Evolutionary conservation across 2,329 filamentous ascomycete species (phyloP), one percentile per base, ranked within the genome.

Genomic region (Ophiostoma himal-ulmi): DNA sequence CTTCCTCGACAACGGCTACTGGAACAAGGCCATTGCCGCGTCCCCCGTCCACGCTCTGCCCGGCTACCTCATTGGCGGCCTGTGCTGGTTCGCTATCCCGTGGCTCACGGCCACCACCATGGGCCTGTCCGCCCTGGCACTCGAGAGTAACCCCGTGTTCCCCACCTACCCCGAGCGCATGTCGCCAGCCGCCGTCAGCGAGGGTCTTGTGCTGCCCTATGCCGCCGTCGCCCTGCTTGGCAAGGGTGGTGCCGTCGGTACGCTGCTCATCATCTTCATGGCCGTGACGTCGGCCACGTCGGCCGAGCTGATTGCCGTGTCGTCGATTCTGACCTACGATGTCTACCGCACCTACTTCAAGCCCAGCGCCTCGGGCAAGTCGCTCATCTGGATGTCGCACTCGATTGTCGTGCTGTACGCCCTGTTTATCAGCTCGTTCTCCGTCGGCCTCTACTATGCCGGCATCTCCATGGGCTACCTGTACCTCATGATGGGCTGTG

Each of bases 1-100:
- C 4, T 96, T 96, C 82, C 84, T 93, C 64, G 93, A 96, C 77
- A 94, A 94, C 74, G 89, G 91, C 20, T 96, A 96, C 82, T 96
- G 93, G 81, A 95, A 96, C 84, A 96, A 96, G 80, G 93, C 93
- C 20, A 96, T 97, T 75, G 92, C 94, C 7, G 93, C 94, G 0
- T 90, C 88, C 30, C 93, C 93, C 0, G 90, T 94, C 0, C 89
- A 94, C 72, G 94, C 93, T 0, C 86, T 97, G 2, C 93, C 93
- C 0, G 93, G 93, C 22, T 97, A 97, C 77, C 89, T 97, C 70
- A 86, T 94, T 73, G 93, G 93, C 5, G 93, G 94, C 30, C 84
- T 96, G 0, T 89, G 87, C 68, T 97, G 93, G 93, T 97, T 97
- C 75, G 93, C 93, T 0, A 96, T 97, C 69, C 94, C 94, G 0